A percentile compares a stretch with the other conserved stretches of the same genome.
Conservation (phyloP, 495 filamentous ascomycete genomes). For the Penicillium lividum region DNA sequence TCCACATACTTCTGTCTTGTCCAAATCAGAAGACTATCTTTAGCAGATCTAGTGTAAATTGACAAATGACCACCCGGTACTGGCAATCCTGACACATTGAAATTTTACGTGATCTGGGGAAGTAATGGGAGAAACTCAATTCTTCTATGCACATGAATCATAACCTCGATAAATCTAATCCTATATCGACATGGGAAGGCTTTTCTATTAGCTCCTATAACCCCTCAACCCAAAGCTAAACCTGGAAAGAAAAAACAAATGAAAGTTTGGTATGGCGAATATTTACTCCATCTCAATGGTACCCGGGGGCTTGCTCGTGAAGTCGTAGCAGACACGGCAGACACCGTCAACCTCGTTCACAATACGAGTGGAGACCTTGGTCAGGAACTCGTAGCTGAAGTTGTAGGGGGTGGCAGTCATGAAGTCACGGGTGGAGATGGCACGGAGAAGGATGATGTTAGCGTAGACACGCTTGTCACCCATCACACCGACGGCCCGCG, state of each 20-base stretch:
- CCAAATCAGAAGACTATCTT: background rate
- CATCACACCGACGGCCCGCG: conserved; percentile 24
- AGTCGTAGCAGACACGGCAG: conserved; percentile 27
- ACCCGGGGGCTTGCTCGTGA: conserved; percentile 30
- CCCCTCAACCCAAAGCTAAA: background rate
- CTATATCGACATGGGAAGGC: background rate
- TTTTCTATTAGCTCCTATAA: conserved; percentile 11
- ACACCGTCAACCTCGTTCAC: conserved; percentile 30
- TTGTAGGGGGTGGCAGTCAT: conserved; percentile 23
- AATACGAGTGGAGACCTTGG: conserved; percentile 15
- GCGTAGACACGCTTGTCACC: conserved; percentile 28
- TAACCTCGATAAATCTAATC: conserved; percentile 4
- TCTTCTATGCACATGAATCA: conserved; percentile 14
- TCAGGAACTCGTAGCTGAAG: conserved; percentile 20
- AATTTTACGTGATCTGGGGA: background rate
- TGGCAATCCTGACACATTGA: no score
- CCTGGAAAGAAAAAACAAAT: background rate
- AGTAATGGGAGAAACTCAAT: conserved; percentile 1
- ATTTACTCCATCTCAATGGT: conserved; percentile 32
- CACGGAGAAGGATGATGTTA: conserved; percentile 30
- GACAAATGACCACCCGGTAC: background rate
- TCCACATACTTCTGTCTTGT: background rate
- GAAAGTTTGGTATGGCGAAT: background rate
- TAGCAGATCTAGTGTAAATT: background rate
- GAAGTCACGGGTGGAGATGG: conserved; percentile 25